Evolutionary conservation across 331 rosid species (phyloP), one percentile per base, ranked within the genome.

Genomic region (Saraca asoca): DNA sequence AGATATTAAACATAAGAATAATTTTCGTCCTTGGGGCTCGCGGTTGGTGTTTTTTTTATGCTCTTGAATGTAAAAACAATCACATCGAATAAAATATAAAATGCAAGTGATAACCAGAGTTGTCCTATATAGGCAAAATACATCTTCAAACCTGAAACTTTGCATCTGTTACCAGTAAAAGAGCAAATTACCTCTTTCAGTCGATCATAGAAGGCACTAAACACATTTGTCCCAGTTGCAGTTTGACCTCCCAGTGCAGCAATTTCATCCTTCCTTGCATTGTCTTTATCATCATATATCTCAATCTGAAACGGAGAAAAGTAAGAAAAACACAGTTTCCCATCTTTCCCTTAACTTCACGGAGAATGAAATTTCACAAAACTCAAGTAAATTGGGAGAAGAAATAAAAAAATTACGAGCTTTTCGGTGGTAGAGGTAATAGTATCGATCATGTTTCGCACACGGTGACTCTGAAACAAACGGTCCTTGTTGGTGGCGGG

Each of bases 231-330:
- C 62, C 96, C 98, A 0, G 90, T 76, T 7, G 95, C 90, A 38
- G 97, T 93, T 82, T 93, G 98, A 15, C 97, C 98, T 51, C 98
- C 98, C 9, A 93, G 83, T 31, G 97, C 96, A 12, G 95, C 96
- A 82, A 93, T 88, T 81, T 93, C 98, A 72, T 90, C 98, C 83
- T 87, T 90, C 84, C 98, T 84, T 1, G 97, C 96, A 80, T 13
- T 78, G 71, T 90, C 98, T 41, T 78, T 83, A 62, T 93, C 98
- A 42, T 86, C 97, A 31, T 93, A 90, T 52, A 84, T 80, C 71
- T 85, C 95, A 81, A 84, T 75, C 98, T 87, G 76, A 72, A 75
- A 51, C 17, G 29, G 37, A 67, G 13, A 61, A 29, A 50, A 24
- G 31, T 24, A 24, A 24, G 31, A 24, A 24, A 24, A 24, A 24